Percentiles rank a stretch among this genome's conserved stretches.
Conservation (phyloP, 306 rosid genomes). For the Vachellia collinsii region DNA sequence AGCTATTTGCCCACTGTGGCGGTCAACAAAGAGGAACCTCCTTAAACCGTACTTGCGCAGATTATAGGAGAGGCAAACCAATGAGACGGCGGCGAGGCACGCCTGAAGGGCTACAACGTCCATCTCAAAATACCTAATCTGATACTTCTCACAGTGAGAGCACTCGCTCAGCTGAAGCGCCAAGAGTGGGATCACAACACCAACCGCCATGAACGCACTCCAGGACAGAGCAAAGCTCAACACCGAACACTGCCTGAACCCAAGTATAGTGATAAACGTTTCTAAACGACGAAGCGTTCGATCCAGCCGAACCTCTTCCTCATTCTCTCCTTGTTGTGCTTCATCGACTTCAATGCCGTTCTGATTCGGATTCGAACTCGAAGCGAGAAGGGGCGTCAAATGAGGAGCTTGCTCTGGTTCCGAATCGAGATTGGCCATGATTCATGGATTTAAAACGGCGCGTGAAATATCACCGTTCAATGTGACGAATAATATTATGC, state of each 20-base stretch:
- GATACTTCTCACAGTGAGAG: constrained; percentile 40
- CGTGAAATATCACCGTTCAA: background rate
- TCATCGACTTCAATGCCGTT: background rate
- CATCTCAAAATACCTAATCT: constrained; percentile 52
- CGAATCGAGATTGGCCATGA: constrained; percentile 41
- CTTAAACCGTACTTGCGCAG: constrained; percentile 54
- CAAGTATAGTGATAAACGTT: constrained; percentile 45
- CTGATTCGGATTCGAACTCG: constrained; percentile 29
- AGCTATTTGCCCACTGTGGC: constrained; percentile 38
- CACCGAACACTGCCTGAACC: constrained; percentile 42
- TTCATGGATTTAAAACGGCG: background rate
- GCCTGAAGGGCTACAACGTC: constrained; percentile 59
- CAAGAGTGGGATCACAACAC: constrained; percentile 42
- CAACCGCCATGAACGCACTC: constrained; percentile 44
- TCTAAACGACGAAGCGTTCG: constrained; percentile 44
- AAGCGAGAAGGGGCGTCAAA: background rate
- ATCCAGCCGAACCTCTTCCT: constrained; percentile 38
- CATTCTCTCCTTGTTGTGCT: constrained; percentile 4
- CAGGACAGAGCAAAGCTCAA: constrained; percentile 44
- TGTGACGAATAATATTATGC: background rate
- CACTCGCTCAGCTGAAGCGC: constrained; percentile 38
- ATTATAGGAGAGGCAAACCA: constrained; percentile 54
- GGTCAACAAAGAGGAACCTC: constrained; percentile 57
- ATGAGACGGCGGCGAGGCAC: constrained; percentile 55
- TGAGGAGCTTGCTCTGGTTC: constrained; percentile 35